A percentile compares a stretch with the other conserved stretches of the same genome.
These are phyloP conservation scores for Vitis hybrid DNA, from an alignment of 177 flowering plant species.

Conservation along the genomic window DNA sequence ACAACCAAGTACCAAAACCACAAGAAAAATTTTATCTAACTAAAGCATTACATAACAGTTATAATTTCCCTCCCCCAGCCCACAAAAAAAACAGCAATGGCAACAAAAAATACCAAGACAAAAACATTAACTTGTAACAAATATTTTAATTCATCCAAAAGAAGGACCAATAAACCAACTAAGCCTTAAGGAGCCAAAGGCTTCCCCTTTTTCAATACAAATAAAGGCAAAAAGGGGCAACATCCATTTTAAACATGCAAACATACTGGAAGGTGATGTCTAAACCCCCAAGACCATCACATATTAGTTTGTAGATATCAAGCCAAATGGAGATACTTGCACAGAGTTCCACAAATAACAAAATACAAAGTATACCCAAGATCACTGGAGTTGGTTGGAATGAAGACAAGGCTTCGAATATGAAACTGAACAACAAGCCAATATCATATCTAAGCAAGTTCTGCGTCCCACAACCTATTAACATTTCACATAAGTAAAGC, in stretches of 20 bases:
- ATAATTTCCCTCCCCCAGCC: too few relatives aligned
- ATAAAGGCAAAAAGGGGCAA: not conserved
- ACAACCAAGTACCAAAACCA: not conserved
- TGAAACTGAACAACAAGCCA: conserved; percentile 21
- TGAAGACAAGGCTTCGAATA: conserved; percentile 14
- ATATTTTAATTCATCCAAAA: not conserved
- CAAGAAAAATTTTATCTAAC: not conserved
- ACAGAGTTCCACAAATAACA: conserved; percentile 15
- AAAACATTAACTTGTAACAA: not conserved
- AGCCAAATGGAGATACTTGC: not conserved
- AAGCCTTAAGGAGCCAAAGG: not conserved
- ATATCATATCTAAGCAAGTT: conserved; percentile 22
- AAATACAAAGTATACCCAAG: conserved; percentile 6
- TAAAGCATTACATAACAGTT: too few relatives aligned
- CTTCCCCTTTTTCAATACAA: not conserved
- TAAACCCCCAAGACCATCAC: conserved; percentile 14
- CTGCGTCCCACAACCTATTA: conserved; percentile 27
- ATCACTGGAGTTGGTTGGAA: conserved; percentile 11
- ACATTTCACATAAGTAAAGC: conserved; percentile 31
- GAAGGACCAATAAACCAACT: not conserved
- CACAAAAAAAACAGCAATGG: too few relatives aligned
- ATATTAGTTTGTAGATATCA: conserved; percentile 13
- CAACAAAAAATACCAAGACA: not conserved
- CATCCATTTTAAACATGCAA: conserved; percentile 5
- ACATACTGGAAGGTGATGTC: not conserved